Percentiles rank a stretch among this genome's conserved stretches.
phyloP scores from a whole-genome alignment of 2,329 filamentous ascomycete genomes.

The Blumeriella jaapii region DNA sequence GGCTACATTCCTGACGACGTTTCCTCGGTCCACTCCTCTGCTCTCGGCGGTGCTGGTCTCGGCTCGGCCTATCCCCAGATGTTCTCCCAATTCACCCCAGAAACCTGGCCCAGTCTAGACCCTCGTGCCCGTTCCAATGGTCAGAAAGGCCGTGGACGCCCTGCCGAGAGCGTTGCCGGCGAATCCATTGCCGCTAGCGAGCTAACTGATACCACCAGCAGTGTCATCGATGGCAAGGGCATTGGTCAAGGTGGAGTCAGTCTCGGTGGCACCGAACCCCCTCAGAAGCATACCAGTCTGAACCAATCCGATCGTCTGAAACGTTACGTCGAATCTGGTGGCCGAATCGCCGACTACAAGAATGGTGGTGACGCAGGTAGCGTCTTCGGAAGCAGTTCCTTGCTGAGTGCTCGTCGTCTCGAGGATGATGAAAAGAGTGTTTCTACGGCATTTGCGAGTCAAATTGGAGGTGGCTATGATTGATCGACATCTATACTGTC shows the following conservation, averaged over 20 bases:
- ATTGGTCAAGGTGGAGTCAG: constrained; percentile 80
- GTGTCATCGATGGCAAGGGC: constrained; percentile 63
- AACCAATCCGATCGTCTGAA: constrained; percentile 86
- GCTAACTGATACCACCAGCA: constrained; percentile 71
- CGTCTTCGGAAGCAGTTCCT: constrained; percentile 52
- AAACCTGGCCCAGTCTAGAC: constrained; percentile 76
- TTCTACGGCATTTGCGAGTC: constrained; percentile 92
- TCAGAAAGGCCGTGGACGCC: constrained; percentile 53
- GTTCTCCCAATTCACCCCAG: constrained; percentile 84
- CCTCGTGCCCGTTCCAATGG: constrained; percentile 50
- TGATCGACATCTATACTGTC: constrained; percentile 20
- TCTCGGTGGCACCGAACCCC: constrained; percentile 57
- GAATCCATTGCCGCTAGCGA: constrained; percentile 90
- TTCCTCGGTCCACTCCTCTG: constrained; percentile 87
- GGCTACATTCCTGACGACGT: constrained; percentile 97
- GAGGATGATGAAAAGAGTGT: constrained; percentile 96
- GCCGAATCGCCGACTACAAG: constrained; percentile 47
- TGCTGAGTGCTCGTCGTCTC: constrained; percentile 32
- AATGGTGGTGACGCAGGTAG: constrained; percentile 48
- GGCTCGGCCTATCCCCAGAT: constrained; percentile 78
- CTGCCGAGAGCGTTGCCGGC: constrained; percentile 70
- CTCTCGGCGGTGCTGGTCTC: constrained; percentile 74
- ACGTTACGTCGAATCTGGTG: constrained; percentile 82
- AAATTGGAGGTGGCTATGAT: constrained; percentile 50
- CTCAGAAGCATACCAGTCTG: constrained; percentile 59